Base-by-base conservation (phyloP, 2,329 filamentous ascomycete genomes). In the Aspergillus latus region DNA sequence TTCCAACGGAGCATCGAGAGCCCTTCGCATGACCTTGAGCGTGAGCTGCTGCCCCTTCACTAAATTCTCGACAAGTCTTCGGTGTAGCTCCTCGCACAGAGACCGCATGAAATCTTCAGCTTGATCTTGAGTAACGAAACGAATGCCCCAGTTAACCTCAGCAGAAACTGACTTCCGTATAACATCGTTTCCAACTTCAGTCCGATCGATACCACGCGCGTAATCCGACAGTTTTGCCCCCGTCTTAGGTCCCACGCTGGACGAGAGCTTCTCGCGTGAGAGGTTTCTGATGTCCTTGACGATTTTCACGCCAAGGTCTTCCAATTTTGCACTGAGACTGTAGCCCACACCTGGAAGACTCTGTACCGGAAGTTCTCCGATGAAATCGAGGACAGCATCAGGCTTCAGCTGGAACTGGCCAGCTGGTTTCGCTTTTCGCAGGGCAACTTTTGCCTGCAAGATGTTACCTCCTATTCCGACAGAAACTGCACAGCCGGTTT, bases 141-240 rank as follows among this genome's bases (percentile, higher is more conserved):
- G 87, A 54, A 99, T 96, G 2, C 95, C 94, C 94, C 94, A 99
- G 66, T 94, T 99, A 60, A 99, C 91, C 71, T 99, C 94, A 1
- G 93, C 93, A 1, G 94, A 97, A 0, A 99, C 91, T 0, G 93
- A 97, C 69, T 97, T 99, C 52, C 94, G 86, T 13, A 90, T 80
- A 0, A 88, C 84, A 67, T 95, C 89, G 56, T 93, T 89, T 32
- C 92, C 93, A 5, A 97, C 90, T 71, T 96, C 91, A 1, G 85
- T 81, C 49, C 81, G 83, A 73, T 99, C 94, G 48, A 97, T 90
- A 2, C 94, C 94, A 5, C 91, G 85, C 21, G 93, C 83, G 72
- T 96, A 97, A 50, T 96, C 91, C 82, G 88, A 93, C 0, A 99
- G 80, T 71, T 88, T 96, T 64, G 91, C 88, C 3, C 93, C 92